These are phyloP conservation scores for Umbelopsis isabellina DNA, from an alignment of 192 early-diverging fungal genomes.

Conservation along the genomic window DNA sequence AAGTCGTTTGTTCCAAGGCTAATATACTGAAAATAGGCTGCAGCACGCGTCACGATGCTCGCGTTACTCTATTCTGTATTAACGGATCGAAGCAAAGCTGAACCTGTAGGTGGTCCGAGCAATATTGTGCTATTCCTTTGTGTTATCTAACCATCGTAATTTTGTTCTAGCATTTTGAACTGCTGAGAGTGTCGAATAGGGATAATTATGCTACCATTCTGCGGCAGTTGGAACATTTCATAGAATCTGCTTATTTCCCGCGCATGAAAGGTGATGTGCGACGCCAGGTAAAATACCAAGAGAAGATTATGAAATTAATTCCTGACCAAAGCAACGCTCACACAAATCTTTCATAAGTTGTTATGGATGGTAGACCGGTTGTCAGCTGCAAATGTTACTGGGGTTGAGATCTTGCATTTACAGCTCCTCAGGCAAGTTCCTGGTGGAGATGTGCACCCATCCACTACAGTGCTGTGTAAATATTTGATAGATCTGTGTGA, in stretches of 20 bases:
- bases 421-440: conserved; percentile 61
- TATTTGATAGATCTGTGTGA: conserved; percentile 53
- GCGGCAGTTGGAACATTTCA: conserved; percentile 41
- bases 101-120: conserved; percentile 35
- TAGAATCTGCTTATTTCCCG: conserved; percentile 39
- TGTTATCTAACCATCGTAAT: background rate
- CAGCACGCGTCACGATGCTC: conserved; percentile 37
- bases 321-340: background rate
- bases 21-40: conserved; percentile 30
- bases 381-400: conserved; percentile 48
- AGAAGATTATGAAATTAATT: background rate
- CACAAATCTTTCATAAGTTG: conserved; percentile 38
- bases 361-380: conserved; percentile 65
- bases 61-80: conserved; percentile 66
- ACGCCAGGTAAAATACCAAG: conserved; percentile 37
- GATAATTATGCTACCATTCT: conserved; percentile 58
- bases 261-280: conserved; percentile 41
- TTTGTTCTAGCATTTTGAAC: conserved; percentile 53
- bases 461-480: conserved; percentile 53
- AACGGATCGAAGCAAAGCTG: conserved; percentile 44
- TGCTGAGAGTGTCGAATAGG: conserved; percentile 64
- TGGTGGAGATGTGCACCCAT: conserved; percentile 56
- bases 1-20: conserved; percentile 14
- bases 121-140: background rate
- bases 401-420: conserved; percentile 57